Base-by-base conservation (phyloP, 192 early-diverging fungal genomes). In the Backusella sp. region DNA sequence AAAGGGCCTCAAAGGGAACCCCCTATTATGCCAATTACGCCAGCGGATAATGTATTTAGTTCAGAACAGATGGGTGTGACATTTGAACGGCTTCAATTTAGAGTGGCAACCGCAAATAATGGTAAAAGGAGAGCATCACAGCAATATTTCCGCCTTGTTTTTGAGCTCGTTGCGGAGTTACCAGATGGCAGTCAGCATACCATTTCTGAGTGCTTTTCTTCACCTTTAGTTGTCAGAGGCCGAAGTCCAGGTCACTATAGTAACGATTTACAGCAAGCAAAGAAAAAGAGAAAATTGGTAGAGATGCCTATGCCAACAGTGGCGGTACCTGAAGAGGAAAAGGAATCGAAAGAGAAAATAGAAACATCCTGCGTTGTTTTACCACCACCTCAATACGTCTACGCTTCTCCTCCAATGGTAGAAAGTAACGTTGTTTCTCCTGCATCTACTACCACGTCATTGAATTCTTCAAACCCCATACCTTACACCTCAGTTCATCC, bases 21-120 rank as follows among this genome's bases (percentile, higher is more conserved):
- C n/a, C 70, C 41, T 0, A 32, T 49, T 15, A 62, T 80, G 79
- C 1, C 70, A 72, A 68, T 70, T 84, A 41, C 41, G 9, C 32
- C 77, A 70, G 37, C 52, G 19, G 65, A 71, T 11, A 70, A 44
- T 35, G 62, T 44, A 6, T 66, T 69, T 34, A 53, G 72, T 59
- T 66, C 56, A 71, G 78, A 74, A 21, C 76, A 85, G 70, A 79
- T 77, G 56, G 75, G 85, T 0, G 92, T 88, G 1, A 91, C 92
- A 41, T 97, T 94, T 78, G 95, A 97, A 66, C 87, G 96, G 4
- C 81, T 97, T 9, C 96, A 97, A 84, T 97, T 97, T 88, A 96
- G 96, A 79, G 88, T 91, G 0, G 95, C 96, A 28, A 97, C 96
- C 0, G 93, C 94, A 37, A 97, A 97, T 82, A 97, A 95, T 76